Conservation (phyloP, 495 filamentous ascomycete species). For the Talaromyces ruber region DNA sequence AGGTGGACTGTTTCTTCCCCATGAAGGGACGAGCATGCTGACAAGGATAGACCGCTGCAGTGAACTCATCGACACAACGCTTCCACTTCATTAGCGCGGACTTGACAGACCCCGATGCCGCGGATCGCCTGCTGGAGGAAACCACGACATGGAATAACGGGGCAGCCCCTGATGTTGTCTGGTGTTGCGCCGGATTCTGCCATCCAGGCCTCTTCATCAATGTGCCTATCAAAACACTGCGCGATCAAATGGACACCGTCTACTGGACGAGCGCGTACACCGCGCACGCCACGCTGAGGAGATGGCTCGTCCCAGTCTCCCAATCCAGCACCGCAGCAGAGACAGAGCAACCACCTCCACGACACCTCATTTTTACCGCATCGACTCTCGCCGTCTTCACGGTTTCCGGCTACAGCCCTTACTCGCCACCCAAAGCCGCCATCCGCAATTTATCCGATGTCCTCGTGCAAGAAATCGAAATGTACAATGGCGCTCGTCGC, state of each 20-base stretch:
- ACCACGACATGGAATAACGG: slow-evolving; percentile 78
- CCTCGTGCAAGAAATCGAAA: slow-evolving; percentile 70
- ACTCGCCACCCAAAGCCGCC: slow-evolving; percentile 79
- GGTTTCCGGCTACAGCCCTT: slow-evolving; percentile 76
- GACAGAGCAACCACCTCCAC: slow-evolving; percentile 29
- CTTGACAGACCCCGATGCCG: slow-evolving; percentile 60
- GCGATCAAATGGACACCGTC: slow-evolving; percentile 81
- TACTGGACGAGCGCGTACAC: slow-evolving; percentile 87
- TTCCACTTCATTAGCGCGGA: slow-evolving; percentile 85
- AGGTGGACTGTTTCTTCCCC: slow-evolving; percentile 28
- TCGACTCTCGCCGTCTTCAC: slow-evolving; percentile 68
- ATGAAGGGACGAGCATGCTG: neutral
- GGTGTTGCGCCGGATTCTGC: slow-evolving; percentile 80
- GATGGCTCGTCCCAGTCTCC: slow-evolving; percentile 37
- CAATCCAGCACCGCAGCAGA: slow-evolving; percentile 13
- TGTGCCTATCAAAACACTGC: slow-evolving; percentile 49
- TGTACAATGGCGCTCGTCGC: slow-evolving; percentile 61
- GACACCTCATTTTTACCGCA: slow-evolving; percentile 84
- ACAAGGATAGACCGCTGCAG: slow-evolving; percentile 44
- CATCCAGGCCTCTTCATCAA: slow-evolving; percentile 75
- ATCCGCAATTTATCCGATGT: slow-evolving; percentile 76
- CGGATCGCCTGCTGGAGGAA: slow-evolving; percentile 57
- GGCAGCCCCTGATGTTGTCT: slow-evolving; percentile 71
- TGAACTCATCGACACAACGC: slow-evolving; percentile 52
- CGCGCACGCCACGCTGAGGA: slow-evolving; percentile 53